Evolutionary conservation across 306 rosid species (phyloP), one percentile per base, ranked within the genome.

Genomic region (Quercus gilva): DNA sequence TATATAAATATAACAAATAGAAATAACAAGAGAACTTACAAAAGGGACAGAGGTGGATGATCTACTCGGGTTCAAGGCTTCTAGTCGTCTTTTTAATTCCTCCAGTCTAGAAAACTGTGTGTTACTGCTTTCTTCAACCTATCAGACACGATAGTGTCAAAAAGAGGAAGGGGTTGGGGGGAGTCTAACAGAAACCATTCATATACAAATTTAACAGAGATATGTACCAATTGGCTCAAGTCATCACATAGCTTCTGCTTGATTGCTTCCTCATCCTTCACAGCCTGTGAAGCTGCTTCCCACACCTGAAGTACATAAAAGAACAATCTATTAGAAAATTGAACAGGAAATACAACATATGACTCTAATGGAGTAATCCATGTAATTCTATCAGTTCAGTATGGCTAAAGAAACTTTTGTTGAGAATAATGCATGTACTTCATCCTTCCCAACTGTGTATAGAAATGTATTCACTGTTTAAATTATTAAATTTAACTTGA

Each of bases 41-140:
- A 74, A 84, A 84, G 86, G 73, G 80, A 75, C 52, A 13, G 86
- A 83, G 78, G 84, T 75, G 20, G 94, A 86, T 84, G 88, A 70
- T 57, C 88, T 88, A 77, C 41, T 71, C 25, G 94, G 97, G 81
- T 92, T 95, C 90, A 95, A 49, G 60, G 97, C 99, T 82, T 94
- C 97, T 67, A 94, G 75, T 76, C 99, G 83, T 81, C 97, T 88
- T 87, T 92, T 92, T 82, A 94, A 82, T 89, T 92, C 99, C 85
- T 89, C 99, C 58, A 94, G 88, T 78, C 97, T 85, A 28, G 91
- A 25, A 64, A 92, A 85, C 81, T 94, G 99, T 25, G 88, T 64
- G 64, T n/a, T 85, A 84, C 92, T 86, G 90, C 99, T 90, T 84
- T 94, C 97, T 91, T 91, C 94, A 77, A 94, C 97, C 99, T 92